Percentiles rank a stretch among this genome's conserved stretches.
Conservation (phyloP, 1,284 basidiomycete genomes). For the Ustilago hordei region DNA sequence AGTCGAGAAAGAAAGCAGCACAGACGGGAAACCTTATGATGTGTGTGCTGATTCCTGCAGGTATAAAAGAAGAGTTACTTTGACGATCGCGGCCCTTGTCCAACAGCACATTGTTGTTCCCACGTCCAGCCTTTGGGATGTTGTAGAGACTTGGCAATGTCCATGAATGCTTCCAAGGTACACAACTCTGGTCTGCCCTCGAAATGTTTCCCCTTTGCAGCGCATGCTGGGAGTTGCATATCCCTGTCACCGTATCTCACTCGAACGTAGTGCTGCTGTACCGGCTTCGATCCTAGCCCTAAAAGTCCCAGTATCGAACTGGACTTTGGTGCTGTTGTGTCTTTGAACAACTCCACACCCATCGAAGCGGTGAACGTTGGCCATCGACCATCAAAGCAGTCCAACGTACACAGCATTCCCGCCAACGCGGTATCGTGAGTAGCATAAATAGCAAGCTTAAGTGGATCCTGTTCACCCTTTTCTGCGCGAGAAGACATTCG, state of each 20-base stretch:
- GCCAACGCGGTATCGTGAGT: constrained; percentile 79
- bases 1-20: neutral
- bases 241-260: constrained; percentile 82
- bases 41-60: constrained; percentile 1
- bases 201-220: constrained; percentile 77
- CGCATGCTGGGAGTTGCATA: constrained; percentile 78
- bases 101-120: constrained; percentile 61
- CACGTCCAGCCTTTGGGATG: constrained; percentile 57
- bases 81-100: constrained; percentile 44
- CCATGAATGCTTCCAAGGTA: constrained; percentile 77
- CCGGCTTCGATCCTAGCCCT: constrained; percentile 1
- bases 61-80: constrained; percentile 31
- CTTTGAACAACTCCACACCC: constrained; percentile 61
- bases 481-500: constrained; percentile 73
- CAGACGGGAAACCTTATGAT: neutral
- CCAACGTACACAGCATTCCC: constrained; percentile 77
- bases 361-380: constrained; percentile 61
- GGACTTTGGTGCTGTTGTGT: constrained; percentile 24
- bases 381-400: constrained; percentile 81
- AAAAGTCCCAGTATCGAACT: constrained; percentile 33
- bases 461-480: constrained; percentile 42
- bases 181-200: constrained; percentile 81
- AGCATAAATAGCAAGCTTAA: constrained; percentile 72
- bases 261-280: constrained; percentile 73
- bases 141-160: constrained; percentile 56